Evolutionary conservation across 1,139 yeast genomes (phyloP), one percentile per base, ranked within the genome.

Genomic region (Magnusiomyces tetraspermus): DNA sequence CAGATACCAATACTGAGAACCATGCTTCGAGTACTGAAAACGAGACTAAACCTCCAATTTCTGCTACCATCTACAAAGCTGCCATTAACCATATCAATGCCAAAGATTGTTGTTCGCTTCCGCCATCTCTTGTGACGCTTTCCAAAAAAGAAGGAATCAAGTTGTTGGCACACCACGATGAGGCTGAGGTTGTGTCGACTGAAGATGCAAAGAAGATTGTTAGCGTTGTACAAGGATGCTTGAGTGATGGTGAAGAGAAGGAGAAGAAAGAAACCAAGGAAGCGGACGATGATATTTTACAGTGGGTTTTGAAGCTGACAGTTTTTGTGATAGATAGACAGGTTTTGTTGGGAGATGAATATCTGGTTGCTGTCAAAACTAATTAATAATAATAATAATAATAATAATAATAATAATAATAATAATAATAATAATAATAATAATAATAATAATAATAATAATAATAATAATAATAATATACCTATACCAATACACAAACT

Each of bases 141-240:
- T 59, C 67, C 15, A 59, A 61, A 37, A 55, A 58, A n/a, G 55
- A 58, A 2, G 57, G 57, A 2, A 61, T 67, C 55, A 59, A 60
- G 49, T 60, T 67, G 22, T 54, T 65, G 38, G 68, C 69, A 1
- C 68, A 66, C 50, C 68, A 65, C 45, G 70, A 67, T 49, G 62
- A 66, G 3, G 60, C 59, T 22, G 57, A 58, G 21, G 51, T 63
- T 36, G 51, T 64, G 23, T 58, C 64, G 13, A 53, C 49, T 10
- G 42, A 48, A 1, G 60, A 58, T n/a, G 54, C 59, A 43, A 49
- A 49, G 19, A 37, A 49, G 24, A 40, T 53, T 19, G 46, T 52
- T 17, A 40, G n/a, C n/a, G n/a, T n/a, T n/a, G n/a, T n/a, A n/a
- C n/a, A n/a, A n/a, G n/a, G n/a, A n/a, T n/a, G n/a, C n/a, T n/a